Base-by-base conservation (phyloP, 2,329 filamentous ascomycete species). In the Xylaria sp. region DNA sequence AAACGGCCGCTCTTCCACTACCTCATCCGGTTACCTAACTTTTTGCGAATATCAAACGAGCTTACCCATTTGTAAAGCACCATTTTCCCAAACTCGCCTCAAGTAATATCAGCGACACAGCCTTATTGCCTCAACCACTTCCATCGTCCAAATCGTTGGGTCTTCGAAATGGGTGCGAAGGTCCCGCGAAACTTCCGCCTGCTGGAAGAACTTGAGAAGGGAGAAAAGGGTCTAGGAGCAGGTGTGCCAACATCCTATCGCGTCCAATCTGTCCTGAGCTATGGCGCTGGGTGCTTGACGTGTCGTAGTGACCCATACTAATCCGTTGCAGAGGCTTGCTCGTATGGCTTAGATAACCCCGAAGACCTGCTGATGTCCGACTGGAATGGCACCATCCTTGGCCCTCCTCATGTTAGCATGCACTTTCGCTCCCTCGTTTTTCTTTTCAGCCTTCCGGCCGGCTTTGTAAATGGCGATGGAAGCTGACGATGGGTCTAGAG, bases 301-400 rank as follows among this genome's bases (percentile, higher is more conserved):
- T 41, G n/a, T 3, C 1, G 37, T 55, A 44, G 37, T 50, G 18
- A 23, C 20, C 51, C 2, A 8, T 59, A 10, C 37, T 58, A 52
- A 60, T 5, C 10, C 20, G 46, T 34, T 37, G 46, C 66, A 96
- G 96, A 98, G 85, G 94, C 94, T 71, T 98, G 95, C 85, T 98
- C 96, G 54, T 98, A 98, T 77, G 96, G 96, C 76, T 89, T 99
- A 66, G 94, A 95, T 73, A 94, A 98, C 81, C 91, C 93, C 57
- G 94, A 98, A 79, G 96, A 99, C 78, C 88, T 98, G 73, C 89
- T 96, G 82, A 97, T 99, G 94, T 95, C 92, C 73, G 94, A 98
- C 86, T 99, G 96, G 96, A 97, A 97, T 78, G 96, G 95, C 77
- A 99, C 96, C 18, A 98, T 99, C 74, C 90, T 98, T 59, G 96